Conservation (phyloP, 1,284 basidiomycete species). For the Ganoderma sinense region DNA sequence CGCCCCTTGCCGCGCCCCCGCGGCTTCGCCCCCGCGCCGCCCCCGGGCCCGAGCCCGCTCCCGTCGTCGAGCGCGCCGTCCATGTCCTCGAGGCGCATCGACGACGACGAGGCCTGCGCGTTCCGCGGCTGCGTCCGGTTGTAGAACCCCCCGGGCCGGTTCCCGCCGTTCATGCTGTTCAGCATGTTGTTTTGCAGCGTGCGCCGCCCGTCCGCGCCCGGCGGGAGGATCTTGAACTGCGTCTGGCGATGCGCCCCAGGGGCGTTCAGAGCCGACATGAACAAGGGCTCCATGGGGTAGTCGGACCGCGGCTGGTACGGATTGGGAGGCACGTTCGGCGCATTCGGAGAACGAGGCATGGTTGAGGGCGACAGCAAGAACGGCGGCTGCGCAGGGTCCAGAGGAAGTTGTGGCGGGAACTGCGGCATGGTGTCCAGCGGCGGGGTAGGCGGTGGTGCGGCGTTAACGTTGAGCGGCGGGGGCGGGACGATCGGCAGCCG, state of each 20-base stretch:
- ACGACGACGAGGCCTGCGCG: slow-evolving; percentile 19
- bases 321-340: neutral
- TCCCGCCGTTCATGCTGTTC: slow-evolving; percentile 9
- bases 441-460: neutral
- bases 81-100: slow-evolving; percentile 18
- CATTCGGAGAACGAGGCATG: neutral
- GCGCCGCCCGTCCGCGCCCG: slow-evolving; percentile 3
- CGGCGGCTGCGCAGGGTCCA: neutral
- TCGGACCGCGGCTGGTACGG: slow-evolving; percentile 4
- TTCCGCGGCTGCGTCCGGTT: slow-evolving; percentile 2
- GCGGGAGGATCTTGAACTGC: slow-evolving; percentile 8
- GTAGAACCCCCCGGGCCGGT: slow-evolving; percentile 6
- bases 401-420: neutral
- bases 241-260: slow-evolving; percentile 4
- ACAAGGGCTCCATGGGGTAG: slow-evolving; percentile 21
- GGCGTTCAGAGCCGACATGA: slow-evolving; percentile 13
- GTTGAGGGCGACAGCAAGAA: neutral
- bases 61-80: neutral
- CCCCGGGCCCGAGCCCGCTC: neutral
- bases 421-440: neutral
- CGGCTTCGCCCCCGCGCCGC: neutral
- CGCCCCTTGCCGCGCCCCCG: slow-evolving; percentile 14
- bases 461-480: neutral
- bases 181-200: slow-evolving; percentile 9
- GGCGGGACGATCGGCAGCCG: neutral